Base-by-base conservation (phyloP, 768 basidiomycete species). In the Xerocomellus intermedius region DNA sequence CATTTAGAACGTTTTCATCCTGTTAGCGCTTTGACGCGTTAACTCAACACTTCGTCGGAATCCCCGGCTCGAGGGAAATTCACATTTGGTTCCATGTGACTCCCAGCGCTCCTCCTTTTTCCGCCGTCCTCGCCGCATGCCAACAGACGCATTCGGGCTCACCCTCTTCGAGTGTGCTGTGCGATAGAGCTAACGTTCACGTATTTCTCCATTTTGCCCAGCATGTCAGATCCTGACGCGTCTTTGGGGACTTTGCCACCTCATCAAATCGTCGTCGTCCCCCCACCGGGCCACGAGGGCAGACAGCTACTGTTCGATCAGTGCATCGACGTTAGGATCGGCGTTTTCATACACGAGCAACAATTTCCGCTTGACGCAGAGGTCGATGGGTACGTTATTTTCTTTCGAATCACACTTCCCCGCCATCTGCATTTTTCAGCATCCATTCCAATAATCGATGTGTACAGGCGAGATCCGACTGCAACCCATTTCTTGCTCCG, bases 401-500 rank as follows among this genome's bases (percentile, higher is more conserved):
- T 51, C 50, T 42, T 52, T 52, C 44, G 35, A 49, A 37, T 48
- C 44, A 21, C 59, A 32, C 41, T 51, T 43, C 56, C 52, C 53
- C 39, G n/a, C 48, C 35, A 42, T 45, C 56, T 60, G 16, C 36
- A 53, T 57, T 52, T 41, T 32, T 59, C 43, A 37, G 37, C 50
- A 42, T 54, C 39, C 44, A 54, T 58, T 41, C 47, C 54, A 24
- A 44, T 49, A 21, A 48, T 51, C 55, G 50, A 54, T 50, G 10
- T 37, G 7, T 45, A 28, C 67, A 92, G 88, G 37, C 72, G 77
- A 56, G 89, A 91, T 70, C 77, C 80, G 56, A 73, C 67, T 41
- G 80, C 88, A 24, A 82, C 80, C 24, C 91, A 93, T 71, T 81
- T 91, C 61, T 74, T 93, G 43, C 79, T 93, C 55, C 82, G 89